Conservation (phyloP, 2,329 filamentous ascomycete genomes). For the Aureobasidium zeae region DNA sequence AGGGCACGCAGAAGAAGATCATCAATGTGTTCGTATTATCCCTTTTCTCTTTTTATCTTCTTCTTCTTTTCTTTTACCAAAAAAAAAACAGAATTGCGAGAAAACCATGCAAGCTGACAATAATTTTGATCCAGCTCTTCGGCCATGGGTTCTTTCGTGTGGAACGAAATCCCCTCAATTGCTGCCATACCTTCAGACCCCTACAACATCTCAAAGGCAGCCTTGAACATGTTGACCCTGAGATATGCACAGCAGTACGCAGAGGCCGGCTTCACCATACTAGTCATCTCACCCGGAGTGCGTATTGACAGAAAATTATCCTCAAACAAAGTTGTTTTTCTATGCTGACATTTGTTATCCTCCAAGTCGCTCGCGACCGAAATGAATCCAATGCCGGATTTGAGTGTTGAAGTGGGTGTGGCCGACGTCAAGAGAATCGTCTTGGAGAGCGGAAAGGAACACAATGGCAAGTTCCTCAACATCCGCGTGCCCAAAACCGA, state of each 20-base stretch:
- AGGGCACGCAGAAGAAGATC: slow-evolving; percentile 35
- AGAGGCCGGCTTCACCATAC: slow-evolving; percentile 35
- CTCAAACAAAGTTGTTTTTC: no score
- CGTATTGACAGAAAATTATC: slow-evolving; percentile 16
- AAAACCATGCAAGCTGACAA: background rate
- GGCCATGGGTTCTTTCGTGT: slow-evolving; percentile 37
- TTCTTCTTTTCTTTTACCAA: no score
- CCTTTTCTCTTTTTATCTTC: no score
- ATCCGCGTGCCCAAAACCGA: slow-evolving; percentile 34
- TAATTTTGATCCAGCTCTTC: slow-evolving; percentile 30
- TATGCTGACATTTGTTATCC: slow-evolving; percentile 16
- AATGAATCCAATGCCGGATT: no score
- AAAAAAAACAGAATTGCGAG: no score
- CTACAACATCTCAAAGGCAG: slow-evolving; percentile 41
- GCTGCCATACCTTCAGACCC: slow-evolving; percentile 25
- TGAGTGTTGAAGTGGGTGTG: slow-evolving; percentile 33
- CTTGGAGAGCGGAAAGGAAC: slow-evolving; percentile 29
- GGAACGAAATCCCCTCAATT: slow-evolving; percentile 21
- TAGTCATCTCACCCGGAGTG: slow-evolving; percentile 39
- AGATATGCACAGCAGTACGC: slow-evolving; percentile 33
- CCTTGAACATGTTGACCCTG: slow-evolving; percentile 40
- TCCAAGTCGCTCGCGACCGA: no score
- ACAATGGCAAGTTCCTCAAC: slow-evolving; percentile 42
- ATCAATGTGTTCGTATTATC: slow-evolving; percentile 37
- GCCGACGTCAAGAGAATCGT: slow-evolving; percentile 38